These are phyloP conservation scores for Daldinia vernicosa DNA, from an alignment of 495 filamentous ascomycete genomes.

Conservation along the genomic window DNA sequence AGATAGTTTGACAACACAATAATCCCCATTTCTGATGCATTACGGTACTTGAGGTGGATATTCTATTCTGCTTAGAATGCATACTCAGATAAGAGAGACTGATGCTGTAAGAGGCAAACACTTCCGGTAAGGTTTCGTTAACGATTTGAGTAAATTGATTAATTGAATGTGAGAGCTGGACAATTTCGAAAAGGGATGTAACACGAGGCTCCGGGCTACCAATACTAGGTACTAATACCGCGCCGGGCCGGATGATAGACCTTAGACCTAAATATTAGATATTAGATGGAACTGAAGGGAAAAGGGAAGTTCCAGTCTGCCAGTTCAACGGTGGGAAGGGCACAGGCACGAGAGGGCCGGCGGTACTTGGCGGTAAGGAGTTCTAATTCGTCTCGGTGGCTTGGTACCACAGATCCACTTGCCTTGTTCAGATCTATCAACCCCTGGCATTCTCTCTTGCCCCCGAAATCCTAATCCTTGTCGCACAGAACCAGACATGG, in stretches of 20 bases:
- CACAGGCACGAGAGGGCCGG: slow-evolving; percentile 14
- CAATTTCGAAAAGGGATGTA: slow-evolving; percentile 15
- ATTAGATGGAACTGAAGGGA: slow-evolving; percentile 29
- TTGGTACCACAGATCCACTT: slow-evolving; percentile 41
- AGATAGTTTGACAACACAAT: slow-evolving; percentile 15
- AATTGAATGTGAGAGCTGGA: slow-evolving; percentile 5
- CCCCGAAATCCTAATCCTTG: slow-evolving; percentile 24
- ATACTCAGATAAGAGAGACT: too few relatives aligned
- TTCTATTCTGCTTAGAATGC: neutral
- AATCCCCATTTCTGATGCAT: slow-evolving; percentile 22
- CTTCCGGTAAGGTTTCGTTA: slow-evolving; percentile 16
- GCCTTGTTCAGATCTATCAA: slow-evolving; percentile 32
- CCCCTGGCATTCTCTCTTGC: slow-evolving; percentile 34
- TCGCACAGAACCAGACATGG: slow-evolving; percentile 8
- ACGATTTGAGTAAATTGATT: slow-evolving; percentile 19
- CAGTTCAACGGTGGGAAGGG: neutral
- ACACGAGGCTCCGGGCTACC: slow-evolving; percentile 18
- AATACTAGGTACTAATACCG: slow-evolving; percentile 3
- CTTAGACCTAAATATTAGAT: slow-evolving; percentile 5
- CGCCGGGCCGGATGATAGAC: slow-evolving; percentile 23
- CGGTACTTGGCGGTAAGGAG: neutral
- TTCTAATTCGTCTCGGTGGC: slow-evolving; percentile 38
- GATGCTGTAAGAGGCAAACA: slow-evolving; percentile 5
- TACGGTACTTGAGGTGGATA: neutral
- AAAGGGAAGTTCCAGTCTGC: slow-evolving; percentile 5